Conservation (phyloP, 2,329 filamentous ascomycete species). For the Aureobasidium sp. region DNA sequence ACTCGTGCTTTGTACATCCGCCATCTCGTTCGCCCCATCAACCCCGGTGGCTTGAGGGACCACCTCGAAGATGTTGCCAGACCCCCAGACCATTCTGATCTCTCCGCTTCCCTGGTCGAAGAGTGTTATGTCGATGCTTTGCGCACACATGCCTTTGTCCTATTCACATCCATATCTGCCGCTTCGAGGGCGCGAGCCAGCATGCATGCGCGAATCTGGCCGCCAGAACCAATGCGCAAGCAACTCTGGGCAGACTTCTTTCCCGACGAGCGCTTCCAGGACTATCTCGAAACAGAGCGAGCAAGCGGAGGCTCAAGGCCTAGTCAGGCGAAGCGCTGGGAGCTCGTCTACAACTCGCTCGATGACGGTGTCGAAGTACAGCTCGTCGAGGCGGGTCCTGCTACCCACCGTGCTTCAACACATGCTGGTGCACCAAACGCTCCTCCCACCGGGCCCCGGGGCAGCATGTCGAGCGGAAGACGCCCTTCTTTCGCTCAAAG, state of each 20-base stretch:
- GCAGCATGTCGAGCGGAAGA: constrained; percentile 17
- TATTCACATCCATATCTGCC: constrained; percentile 60
- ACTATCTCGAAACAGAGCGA: constrained; percentile 67
- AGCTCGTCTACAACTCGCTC: constrained; percentile 44
- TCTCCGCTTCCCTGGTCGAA: constrained; percentile 47
- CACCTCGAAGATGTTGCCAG: constrained; percentile 66
- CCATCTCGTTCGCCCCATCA: constrained; percentile 82
- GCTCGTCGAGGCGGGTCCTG: constrained; percentile 29
- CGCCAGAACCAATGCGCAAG: constrained; percentile 77
- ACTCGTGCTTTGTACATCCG: constrained; percentile 77
- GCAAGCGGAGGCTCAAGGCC: constrained; percentile 25
- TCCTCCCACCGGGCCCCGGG: constrained; percentile 26
- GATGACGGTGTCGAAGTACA: constrained; percentile 28
- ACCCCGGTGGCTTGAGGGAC: constrained; percentile 57
- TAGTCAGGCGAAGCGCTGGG: constrained; percentile 51
- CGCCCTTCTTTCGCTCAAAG: constrained; percentile 3
- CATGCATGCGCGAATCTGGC: constrained; percentile 77
- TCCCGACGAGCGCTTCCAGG: constrained; percentile 62
- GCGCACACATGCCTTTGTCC: constrained; percentile 78
- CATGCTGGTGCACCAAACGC: constrained; percentile 19
- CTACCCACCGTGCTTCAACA: background rate
- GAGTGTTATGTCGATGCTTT: constrained; percentile 77
- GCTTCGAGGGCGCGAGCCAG: constrained; percentile 70
- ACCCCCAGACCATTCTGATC: constrained; percentile 45
- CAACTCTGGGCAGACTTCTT: constrained; percentile 85